phyloP scores from a whole-genome alignment of 306 rosid species.

The Cicer arietinum region DNA sequence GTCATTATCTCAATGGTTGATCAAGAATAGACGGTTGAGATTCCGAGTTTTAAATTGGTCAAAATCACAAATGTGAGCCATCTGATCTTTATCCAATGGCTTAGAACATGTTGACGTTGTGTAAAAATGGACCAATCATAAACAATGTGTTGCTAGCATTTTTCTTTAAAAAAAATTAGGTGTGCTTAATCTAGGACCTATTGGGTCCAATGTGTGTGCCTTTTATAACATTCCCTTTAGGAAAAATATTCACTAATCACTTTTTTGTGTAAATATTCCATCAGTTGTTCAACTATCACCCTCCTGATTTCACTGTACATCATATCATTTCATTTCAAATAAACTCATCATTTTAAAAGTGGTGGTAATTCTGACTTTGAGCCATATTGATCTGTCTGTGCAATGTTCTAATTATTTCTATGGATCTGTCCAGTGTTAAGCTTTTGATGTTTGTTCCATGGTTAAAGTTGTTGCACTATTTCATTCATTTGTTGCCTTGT shows the following conservation, averaged over 20 bases:
- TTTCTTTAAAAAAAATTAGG: background rate
- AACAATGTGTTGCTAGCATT: background rate
- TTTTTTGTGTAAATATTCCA: background rate
- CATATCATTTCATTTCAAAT: constrained; percentile 16
- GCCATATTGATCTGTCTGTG: constrained; percentile 17
- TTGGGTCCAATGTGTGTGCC: background rate
- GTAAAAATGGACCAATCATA: background rate
- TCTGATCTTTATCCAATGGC: too few relatives aligned
- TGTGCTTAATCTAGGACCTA: background rate
- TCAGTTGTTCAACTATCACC: background rate
- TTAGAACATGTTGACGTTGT: background rate
- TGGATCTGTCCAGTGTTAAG: background rate
- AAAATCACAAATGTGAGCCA: too few relatives aligned
- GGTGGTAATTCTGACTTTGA: constrained; percentile 12
- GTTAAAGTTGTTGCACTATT: constrained; percentile 16
- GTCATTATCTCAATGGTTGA: too few relatives aligned
- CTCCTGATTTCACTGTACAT: constrained; percentile 11
- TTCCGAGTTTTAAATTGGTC: too few relatives aligned
- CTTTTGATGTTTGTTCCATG: constrained; percentile 10
- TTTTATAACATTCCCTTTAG: background rate
- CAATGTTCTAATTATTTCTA: constrained; percentile 3
- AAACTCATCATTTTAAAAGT: background rate
- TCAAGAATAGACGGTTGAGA: too few relatives aligned
- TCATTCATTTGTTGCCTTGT: background rate
- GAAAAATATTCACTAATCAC: background rate